Conservation (phyloP, 805 yeast genomes). For the Pichia phayaonensis region DNA sequence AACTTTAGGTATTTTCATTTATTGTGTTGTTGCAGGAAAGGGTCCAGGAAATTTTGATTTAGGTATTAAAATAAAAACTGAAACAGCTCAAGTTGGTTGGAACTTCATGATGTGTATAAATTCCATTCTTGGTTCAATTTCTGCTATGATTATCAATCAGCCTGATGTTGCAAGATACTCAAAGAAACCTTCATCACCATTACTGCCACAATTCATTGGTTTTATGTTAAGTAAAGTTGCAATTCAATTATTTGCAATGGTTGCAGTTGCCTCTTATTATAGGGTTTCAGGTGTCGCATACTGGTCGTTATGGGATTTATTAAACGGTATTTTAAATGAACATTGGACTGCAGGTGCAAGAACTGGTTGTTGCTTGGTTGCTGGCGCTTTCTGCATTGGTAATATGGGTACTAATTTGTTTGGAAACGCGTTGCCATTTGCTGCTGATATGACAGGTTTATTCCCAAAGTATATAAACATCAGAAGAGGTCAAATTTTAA, state of each 20-base stretch:
- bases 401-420: constrained; percentile 34
- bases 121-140: constrained; percentile 20
- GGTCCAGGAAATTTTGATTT: constrained; percentile 30
- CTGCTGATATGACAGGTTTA: constrained; percentile 44
- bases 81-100: constrained; percentile 17
- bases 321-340: constrained; percentile 32
- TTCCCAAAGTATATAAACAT: constrained; percentile 38
- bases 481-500: constrained; percentile 39
- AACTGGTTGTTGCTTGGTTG: constrained; percentile 45
- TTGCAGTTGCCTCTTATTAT: constrained; percentile 37
- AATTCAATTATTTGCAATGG: constrained; percentile 32
- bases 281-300: constrained; percentile 20
- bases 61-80: constrained; percentile 12
- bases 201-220: constrained; percentile 28
- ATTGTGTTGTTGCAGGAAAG: constrained; percentile 24
- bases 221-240: constrained; percentile 29
- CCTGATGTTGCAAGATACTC: constrained; percentile 25
- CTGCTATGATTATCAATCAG: constrained; percentile 24
- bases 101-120: constrained; percentile 12
- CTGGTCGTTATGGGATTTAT: constrained; percentile 41
- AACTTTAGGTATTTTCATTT: constrained; percentile 25
- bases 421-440: constrained; percentile 37
- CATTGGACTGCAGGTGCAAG: constrained; percentile 35
- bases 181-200: constrained; percentile 11
- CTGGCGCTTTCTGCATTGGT: constrained; percentile 31